Evolutionary conservation across 768 basidiomycete genomes (phyloP).

Genomic region (Cyclocybe aegerita): DNA sequence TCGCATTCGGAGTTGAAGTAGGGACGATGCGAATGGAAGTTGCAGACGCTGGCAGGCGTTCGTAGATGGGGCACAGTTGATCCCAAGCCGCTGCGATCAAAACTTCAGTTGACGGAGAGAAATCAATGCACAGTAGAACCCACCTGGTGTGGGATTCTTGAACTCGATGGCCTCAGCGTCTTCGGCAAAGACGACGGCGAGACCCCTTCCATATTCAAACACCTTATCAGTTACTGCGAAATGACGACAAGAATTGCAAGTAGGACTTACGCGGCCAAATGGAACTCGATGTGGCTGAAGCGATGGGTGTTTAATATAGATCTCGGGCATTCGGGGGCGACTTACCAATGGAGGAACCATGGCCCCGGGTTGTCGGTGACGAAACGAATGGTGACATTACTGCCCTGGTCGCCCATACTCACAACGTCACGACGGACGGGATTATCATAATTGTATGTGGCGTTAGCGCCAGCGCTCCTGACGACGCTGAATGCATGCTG

Average conservation of each 20-base stretch:
- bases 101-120: too few species aligned
- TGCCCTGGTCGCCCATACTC: conserved; percentile 22
- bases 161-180: conserved; percentile 15
- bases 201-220: conserved; percentile 21
- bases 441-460: conserved; percentile 36
- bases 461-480: conserved; percentile 31
- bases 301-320: conserved; percentile 3
- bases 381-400: conserved; percentile 52
- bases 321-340: conserved; percentile 23
- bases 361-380: conserved; percentile 52
- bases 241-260: not conserved
- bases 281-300: conserved; percentile 42
- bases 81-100: conserved; percentile 21
- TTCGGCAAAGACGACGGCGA: conserved; percentile 35
- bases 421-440: conserved; percentile 34
- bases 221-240: not conserved
- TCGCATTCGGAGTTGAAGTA: conserved; percentile 5
- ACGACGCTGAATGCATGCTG: conserved; percentile 46
- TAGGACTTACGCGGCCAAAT: conserved; percentile 29
- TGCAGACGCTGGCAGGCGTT: conserved; percentile 6
- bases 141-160: conserved; percentile 16
- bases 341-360: conserved; percentile 39
- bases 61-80: conserved; percentile 23
- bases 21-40: not conserved
- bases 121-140: not conserved